Percentiles rank a stretch among this genome's conserved stretches.
These are phyloP conservation scores for Pontederia paniculata DNA, from an alignment of 176 grass and related monocot genomes.

Conservation along the genomic window DNA sequence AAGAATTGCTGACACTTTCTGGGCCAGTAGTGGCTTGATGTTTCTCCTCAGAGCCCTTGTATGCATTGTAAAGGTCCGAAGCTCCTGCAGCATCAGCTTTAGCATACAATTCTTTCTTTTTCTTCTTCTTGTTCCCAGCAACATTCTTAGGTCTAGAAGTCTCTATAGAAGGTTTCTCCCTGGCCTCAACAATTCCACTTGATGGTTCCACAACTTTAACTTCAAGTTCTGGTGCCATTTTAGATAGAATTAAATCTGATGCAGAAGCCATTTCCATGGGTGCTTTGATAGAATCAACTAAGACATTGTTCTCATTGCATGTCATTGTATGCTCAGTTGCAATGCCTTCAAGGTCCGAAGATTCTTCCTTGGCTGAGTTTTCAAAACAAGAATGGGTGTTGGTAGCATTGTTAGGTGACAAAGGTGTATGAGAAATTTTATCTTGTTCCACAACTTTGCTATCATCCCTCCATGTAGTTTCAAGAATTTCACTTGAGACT, in stretches of 20 bases:
- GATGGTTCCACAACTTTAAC: slow-evolving; percentile 1
- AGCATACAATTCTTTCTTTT: slow-evolving; percentile 62
- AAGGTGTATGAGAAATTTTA: not conserved
- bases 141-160: slow-evolving; percentile 30
- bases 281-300: not conserved
- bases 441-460: too few species aligned
- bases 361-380: not conserved
- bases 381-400: not conserved
- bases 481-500: too few species aligned
- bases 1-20: slow-evolving; percentile 28
- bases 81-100: slow-evolving; percentile 89
- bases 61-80: slow-evolving; percentile 93
- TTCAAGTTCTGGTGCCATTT: slow-evolving; percentile 28
- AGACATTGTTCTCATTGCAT: not conserved
- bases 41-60: slow-evolving; percentile 75
- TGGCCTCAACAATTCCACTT: slow-evolving; percentile 23
- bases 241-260: slow-evolving; percentile 12
- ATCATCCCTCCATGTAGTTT: too few species aligned
- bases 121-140: slow-evolving; percentile 43
- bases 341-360: not conserved
- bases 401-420: not conserved
- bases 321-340: not conserved
- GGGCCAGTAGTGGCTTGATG: slow-evolving; percentile 17
- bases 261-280: not conserved
- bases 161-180: slow-evolving; percentile 51